Conservation (phyloP, 148 eudicot species). For the Euryodendron excelsum region DNA sequence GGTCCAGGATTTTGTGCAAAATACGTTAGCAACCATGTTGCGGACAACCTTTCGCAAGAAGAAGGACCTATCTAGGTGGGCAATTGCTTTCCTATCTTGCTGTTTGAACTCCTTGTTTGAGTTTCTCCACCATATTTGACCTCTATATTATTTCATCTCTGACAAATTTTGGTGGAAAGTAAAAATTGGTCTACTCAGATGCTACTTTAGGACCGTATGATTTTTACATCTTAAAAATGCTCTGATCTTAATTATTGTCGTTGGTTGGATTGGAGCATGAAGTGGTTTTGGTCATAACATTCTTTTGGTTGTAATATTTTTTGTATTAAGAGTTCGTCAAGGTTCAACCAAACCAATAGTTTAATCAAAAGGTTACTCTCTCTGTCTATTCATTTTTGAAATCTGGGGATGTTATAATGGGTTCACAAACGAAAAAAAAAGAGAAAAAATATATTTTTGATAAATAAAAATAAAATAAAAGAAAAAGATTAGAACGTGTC, state of each 20-base stretch:
- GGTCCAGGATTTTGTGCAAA: slow-evolving; percentile 99
- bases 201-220: background rate
- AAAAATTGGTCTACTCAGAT: background rate
- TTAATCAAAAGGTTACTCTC: background rate
- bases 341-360: background rate
- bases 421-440: too few species aligned
- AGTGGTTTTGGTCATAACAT: background rate
- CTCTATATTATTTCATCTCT: background rate
- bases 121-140: background rate
- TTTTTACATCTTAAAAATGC: background rate
- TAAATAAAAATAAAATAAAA: too few species aligned
- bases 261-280: background rate
- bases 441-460: too few species aligned
- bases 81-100: slow-evolving; percentile 1
- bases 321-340: background rate
- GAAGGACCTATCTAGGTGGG: slow-evolving; percentile 90
- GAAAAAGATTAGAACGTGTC: too few species aligned
- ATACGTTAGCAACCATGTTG: slow-evolving; percentile 84
- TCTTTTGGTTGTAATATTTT: background rate
- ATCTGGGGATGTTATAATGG: background rate
- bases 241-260: background rate
- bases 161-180: background rate
- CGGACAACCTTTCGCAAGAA: slow-evolving; percentile 91
- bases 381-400: background rate
- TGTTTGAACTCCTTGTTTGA: background rate